These are phyloP conservation scores for Coemansia sp. DNA, from an alignment of 192 early-diverging fungal species.

Conservation along the genomic window DNA sequence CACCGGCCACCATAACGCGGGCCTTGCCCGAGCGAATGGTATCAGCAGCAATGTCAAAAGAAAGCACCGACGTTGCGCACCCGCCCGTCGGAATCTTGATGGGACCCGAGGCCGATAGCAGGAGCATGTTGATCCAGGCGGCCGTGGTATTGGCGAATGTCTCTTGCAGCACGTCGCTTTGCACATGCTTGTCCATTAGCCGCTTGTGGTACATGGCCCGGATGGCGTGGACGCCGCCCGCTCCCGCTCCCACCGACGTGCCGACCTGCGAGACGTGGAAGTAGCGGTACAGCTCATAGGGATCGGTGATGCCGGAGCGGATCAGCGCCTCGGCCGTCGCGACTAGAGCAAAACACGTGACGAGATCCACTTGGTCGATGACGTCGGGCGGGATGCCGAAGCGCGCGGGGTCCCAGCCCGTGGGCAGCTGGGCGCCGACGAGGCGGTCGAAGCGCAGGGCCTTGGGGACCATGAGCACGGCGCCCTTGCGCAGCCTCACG, in stretches of 20 bases:
- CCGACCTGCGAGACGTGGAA: slow-evolving; percentile 93
- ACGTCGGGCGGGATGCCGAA: slow-evolving; percentile 94
- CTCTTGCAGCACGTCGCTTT: slow-evolving; percentile 93
- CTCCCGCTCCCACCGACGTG: slow-evolving; percentile 84
- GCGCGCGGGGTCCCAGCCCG: slow-evolving; percentile 88
- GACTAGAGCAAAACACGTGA: slow-evolving; percentile 85
- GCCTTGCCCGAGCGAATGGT: slow-evolving; percentile 88
- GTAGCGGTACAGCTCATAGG: slow-evolving; percentile 96
- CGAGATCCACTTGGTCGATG: slow-evolving; percentile 84
- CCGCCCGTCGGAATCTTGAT: slow-evolving; percentile 81
- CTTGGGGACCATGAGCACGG: slow-evolving; percentile 86
- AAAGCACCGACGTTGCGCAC: slow-evolving; percentile 89
- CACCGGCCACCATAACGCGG: slow-evolving; percentile 90
- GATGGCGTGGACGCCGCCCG: slow-evolving; percentile 82
- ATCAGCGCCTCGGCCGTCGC: slow-evolving; percentile 91
- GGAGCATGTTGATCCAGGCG: slow-evolving; percentile 96
- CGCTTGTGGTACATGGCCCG: slow-evolving; percentile 80
- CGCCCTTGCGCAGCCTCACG: slow-evolving; percentile 82
- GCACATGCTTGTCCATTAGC: slow-evolving; percentile 74
- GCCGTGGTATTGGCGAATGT: slow-evolving; percentile 65
- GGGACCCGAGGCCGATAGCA: slow-evolving; percentile 88
- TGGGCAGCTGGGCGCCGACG: slow-evolving; percentile 91
- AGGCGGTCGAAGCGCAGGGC: slow-evolving; percentile 89
- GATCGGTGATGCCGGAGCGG: slow-evolving; percentile 89
- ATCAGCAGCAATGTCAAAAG: slow-evolving; percentile 88